A percentile compares a stretch with the other conserved stretches of the same genome.
These are phyloP conservation scores for Trypanosoma congolense DNA, from an alignment of 208 protist species.

Conservation along the genomic window DNA sequence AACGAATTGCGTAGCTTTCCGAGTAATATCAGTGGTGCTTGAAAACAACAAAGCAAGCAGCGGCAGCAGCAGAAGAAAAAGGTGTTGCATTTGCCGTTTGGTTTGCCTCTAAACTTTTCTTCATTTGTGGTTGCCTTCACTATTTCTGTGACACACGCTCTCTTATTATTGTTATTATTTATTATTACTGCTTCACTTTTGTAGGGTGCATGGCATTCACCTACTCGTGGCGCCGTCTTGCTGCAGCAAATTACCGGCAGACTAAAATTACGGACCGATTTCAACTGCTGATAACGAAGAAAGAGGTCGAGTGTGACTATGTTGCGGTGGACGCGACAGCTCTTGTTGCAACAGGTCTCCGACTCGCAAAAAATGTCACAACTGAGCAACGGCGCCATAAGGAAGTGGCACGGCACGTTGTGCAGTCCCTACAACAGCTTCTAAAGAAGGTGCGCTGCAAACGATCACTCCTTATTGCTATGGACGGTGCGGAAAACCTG, in stretches of 20 bases:
- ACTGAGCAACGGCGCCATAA: conserved; percentile 58
- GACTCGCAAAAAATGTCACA: conserved; percentile 51
- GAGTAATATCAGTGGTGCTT: no score
- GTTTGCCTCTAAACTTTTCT: no score
- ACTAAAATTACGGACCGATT: conserved; percentile 44
- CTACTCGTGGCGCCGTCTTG: conserved; percentile 2
- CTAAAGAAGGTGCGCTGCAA: conserved; percentile 52
- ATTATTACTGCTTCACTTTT: background rate
- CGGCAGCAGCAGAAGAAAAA: no score
- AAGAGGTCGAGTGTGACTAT: conserved; percentile 77
- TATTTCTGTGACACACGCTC: no score
- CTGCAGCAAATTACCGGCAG: conserved; percentile 18
- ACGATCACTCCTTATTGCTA: conserved; percentile 49
- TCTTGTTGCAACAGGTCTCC: conserved; percentile 55
- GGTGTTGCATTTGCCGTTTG: no score
- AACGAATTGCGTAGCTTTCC: no score
- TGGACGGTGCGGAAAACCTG: conserved; percentile 70
- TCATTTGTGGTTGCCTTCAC: no score
- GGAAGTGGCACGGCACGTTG: conserved; percentile 59
- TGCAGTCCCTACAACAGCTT: conserved; percentile 59
- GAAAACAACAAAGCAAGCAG: no score
- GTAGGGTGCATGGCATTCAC: conserved; percentile 1
- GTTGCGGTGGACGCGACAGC: conserved; percentile 65
- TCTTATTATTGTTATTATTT: background rate
- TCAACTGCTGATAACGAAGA: conserved; percentile 74